phyloP scores from a whole-genome alignment of 192 early-diverging fungal genomes.

The Chytriomyces sp. region DNA sequence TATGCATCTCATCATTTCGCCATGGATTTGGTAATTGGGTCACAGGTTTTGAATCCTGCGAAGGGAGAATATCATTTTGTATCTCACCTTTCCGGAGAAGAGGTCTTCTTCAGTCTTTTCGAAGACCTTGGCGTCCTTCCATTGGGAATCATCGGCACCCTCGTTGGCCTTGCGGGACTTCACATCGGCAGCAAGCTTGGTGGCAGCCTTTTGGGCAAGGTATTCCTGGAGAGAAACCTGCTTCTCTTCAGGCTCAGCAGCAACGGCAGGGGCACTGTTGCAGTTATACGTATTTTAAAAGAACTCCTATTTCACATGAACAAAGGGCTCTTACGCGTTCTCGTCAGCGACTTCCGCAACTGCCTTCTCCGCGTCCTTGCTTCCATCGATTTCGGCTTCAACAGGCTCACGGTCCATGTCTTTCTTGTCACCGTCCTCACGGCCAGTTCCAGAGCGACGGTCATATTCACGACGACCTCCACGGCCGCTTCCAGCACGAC shows the following conservation, averaged over 20 bases:
- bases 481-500: conserved; percentile 54
- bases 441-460: conserved; percentile 81
- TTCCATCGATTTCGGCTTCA: conserved; percentile 57
- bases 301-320: conserved; percentile 25
- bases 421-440: conserved; percentile 88
- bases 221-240: conserved; percentile 90
- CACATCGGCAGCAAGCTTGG: conserved; percentile 63
- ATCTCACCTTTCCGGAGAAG: conserved; percentile 62
- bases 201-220: conserved; percentile 69
- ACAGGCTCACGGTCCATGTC: conserved; percentile 72
- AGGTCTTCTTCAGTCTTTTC: conserved; percentile 75
- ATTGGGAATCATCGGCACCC: conserved; percentile 80
- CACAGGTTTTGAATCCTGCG: background rate
- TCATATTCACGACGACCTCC: conserved; percentile 74
- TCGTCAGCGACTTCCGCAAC: conserved; percentile 45
- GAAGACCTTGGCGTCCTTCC: conserved; percentile 78
- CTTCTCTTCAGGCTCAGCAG: conserved; percentile 74
- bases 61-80: no score
- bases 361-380: conserved; percentile 53
- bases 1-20: conserved; percentile 16
- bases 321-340: conserved; percentile 45
- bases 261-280: conserved; percentile 47
- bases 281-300: background rate
- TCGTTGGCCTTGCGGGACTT: conserved; percentile 84
- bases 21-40: background rate